Evolutionary conservation across 768 basidiomycete species (phyloP).

Genomic region (Lentinula detonsa): DNA sequence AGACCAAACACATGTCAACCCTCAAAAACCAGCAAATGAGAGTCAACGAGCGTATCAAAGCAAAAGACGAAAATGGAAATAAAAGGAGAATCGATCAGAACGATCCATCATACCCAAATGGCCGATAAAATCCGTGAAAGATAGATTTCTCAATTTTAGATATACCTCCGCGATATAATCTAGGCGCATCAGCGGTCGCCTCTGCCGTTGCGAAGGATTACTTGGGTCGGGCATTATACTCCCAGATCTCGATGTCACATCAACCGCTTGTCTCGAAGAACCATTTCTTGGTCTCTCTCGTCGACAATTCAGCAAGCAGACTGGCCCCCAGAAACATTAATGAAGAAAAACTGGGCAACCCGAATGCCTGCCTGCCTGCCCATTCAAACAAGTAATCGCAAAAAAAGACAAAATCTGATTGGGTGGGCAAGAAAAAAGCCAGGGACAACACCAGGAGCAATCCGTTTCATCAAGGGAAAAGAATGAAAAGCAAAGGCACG

Average conservation of each 20-base stretch:
- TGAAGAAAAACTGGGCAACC: background rate
- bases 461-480: background rate
- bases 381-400: background rate
- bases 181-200: background rate
- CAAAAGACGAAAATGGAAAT: background rate
- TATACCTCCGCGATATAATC: background rate
- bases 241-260: background rate
- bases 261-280: constrained; percentile 1
- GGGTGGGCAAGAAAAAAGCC: background rate
- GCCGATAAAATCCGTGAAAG: constrained; percentile 7
- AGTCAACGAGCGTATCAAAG: background rate
- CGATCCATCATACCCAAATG: background rate
- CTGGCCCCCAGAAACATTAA: background rate
- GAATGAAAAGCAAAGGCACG: background rate
- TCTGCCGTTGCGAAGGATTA: background rate
- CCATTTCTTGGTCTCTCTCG: background rate
- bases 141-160: background rate
- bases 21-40: background rate
- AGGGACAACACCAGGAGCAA: background rate
- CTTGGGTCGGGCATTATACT: background rate
- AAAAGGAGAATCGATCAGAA: constrained; percentile 1
- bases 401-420: background rate
- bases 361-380: background rate
- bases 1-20: constrained; percentile 2
- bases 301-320: constrained; percentile 3